phyloP scores from a whole-genome alignment of 441 rosid species.

The Mallotus repandus region DNA sequence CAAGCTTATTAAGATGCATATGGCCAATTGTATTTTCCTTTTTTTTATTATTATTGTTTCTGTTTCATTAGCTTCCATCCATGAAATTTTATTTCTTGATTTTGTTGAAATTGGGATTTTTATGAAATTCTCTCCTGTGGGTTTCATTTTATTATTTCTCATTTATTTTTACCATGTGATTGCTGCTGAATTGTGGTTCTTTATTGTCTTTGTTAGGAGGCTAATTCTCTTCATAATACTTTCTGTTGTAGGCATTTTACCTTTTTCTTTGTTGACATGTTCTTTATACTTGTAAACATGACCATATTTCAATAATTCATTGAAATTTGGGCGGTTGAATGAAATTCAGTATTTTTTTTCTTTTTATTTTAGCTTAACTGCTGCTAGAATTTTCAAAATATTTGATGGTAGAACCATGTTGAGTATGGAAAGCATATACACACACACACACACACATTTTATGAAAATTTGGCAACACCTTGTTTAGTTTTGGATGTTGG shows the following conservation, averaged over 20 bases:
- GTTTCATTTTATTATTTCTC: too few species aligned
- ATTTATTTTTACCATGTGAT: neutral
- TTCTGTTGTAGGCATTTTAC: too few species aligned
- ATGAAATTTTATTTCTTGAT: neutral
- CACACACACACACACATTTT: too few species aligned
- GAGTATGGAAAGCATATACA: neutral
- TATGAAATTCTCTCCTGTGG: neutral
- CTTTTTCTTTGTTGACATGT: neutral
- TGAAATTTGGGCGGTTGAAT: neutral
- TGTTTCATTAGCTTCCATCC: slow-evolving; percentile 1
- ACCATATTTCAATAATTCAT: neutral
- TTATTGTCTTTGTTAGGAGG: neutral
- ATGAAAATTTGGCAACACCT: neutral
- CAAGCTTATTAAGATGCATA: slow-evolving; percentile 79
- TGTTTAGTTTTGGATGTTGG: neutral
- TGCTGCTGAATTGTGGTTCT: neutral
- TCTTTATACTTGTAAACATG: neutral
- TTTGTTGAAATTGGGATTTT: neutral
- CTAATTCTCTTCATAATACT: neutral
- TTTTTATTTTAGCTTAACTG: neutral
- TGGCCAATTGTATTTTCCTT: slow-evolving; percentile 58
- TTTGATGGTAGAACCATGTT: neutral
- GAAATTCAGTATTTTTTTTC: neutral
- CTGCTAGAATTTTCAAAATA: neutral
- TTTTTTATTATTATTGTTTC: neutral